Evolutionary conservation across 176 grass and related monocot genomes (phyloP), one percentile per base, ranked within the genome.

Genomic region (Phyllostachys edulis): DNA sequence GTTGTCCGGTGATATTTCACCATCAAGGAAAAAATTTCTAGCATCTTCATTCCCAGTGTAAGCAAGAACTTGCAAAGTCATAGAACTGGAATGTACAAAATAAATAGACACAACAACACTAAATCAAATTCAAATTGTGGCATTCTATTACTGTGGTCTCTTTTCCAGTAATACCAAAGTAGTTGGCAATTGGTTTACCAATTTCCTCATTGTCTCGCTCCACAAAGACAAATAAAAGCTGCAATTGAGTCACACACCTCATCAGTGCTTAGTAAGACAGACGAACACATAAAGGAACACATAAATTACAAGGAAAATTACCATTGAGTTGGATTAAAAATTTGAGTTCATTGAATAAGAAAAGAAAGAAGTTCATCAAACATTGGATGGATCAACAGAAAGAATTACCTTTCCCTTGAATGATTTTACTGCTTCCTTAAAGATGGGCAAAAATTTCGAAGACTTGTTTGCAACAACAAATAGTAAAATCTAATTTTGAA

Each of bases 151-250:
- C 91, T 39, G 92, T 90, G 69, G 96, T 92, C 50, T 85, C 83
- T 51, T 94, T 46, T 85, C 88, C 89, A 84, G 89, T 87, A 38
- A 94, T 80, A 67, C 93, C 96, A 44, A 99, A 99, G 93, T 99
- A 96, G 57, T 92, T 87, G 65, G 91, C 92, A 80, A 99, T 91
- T 79, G 91, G 96, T 85, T 90, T 90, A 39, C 96, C 96, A 84
- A 96, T 77, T 76, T 99, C 89, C 69, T 93, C 84, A 47, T 90
- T 80, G 71, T 96, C 93, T 59, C 88, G 87, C 79, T 93, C 96
- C 89, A 99, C 96, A 77, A 71, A 94, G 27, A 99, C 81, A 94
- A 99, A 99, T 71, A 99, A 84, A 47, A 99, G 77, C 96, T 97
- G 81, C 89, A 90, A 29, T 73, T 29, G 51, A 70, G 55, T 56